Conservation (phyloP, 768 basidiomycete genomes). For the Leccinum ochraceum region DNA sequence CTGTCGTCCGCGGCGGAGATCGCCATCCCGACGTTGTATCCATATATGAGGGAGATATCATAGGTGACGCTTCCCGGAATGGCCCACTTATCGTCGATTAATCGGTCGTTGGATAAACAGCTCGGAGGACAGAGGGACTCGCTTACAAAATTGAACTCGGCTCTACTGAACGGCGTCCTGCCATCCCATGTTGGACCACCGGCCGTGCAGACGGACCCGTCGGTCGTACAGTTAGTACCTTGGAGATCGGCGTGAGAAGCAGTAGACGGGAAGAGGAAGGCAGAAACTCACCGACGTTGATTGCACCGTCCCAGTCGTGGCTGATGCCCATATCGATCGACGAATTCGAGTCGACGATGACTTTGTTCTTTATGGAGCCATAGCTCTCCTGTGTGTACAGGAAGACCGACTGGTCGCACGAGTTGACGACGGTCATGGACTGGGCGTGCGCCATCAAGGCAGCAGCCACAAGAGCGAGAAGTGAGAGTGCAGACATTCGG, state of each 20-base stretch:
- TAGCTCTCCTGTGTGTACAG: constrained; percentile 25
- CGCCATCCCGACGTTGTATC: constrained; percentile 26
- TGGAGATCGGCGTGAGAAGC: not conserved
- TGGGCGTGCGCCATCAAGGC: constrained; percentile 15
- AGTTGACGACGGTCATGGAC: constrained; percentile 26
- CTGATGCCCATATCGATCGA: constrained; percentile 19
- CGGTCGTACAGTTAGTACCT: constrained; percentile 23
- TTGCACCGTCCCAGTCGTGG: constrained; percentile 23
- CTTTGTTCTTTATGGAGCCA: constrained; percentile 22
- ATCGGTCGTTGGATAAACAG: not conserved
- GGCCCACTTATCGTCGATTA: not conserved
- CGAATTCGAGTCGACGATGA: constrained; percentile 15
- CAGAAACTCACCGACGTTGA: constrained; percentile 21
- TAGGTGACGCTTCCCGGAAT: constrained; percentile 18
- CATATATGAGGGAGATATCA: constrained; percentile 25
- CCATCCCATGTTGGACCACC: constrained; percentile 25
- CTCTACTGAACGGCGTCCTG: constrained; percentile 17
- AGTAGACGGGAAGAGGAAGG: not conserved
- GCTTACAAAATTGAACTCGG: constrained; percentile 24
- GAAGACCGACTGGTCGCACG: constrained; percentile 24
- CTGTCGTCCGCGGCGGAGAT: constrained; percentile 18
- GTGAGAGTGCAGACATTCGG: constrained; percentile 9
- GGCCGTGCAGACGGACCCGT: constrained; percentile 19
- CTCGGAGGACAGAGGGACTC: not conserved
- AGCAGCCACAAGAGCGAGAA: constrained; percentile 8